Evolutionary conservation across 768 basidiomycete genomes (phyloP).

Genomic region (Boletus vermiculosoides): DNA sequence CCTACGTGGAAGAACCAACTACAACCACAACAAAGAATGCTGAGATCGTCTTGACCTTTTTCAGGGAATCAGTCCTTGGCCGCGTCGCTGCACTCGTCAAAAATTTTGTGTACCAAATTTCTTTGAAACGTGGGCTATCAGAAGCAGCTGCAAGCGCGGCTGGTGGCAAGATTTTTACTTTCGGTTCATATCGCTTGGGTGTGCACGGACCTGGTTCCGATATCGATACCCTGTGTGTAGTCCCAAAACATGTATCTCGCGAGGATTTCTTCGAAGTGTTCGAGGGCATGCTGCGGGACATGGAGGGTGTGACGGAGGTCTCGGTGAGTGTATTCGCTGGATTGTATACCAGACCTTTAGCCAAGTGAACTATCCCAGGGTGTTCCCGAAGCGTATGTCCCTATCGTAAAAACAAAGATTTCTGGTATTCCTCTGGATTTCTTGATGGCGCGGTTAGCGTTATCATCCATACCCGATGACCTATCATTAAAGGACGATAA

Average conservation of each 20-base stretch:
- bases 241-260: slow-evolving; percentile 91
- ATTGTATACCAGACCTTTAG: neutral
- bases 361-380: slow-evolving; percentile 50
- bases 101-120: slow-evolving; percentile 86
- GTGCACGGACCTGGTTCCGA: slow-evolving; percentile 95
- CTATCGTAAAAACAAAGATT: slow-evolving; percentile 90
- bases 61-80: slow-evolving; percentile 90
- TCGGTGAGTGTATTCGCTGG: slow-evolving; percentile 57
- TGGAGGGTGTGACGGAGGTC: slow-evolving; percentile 84
- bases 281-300: slow-evolving; percentile 79
- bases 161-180: slow-evolving; percentile 98
- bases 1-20: slow-evolving; percentile 3
- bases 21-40: slow-evolving; percentile 9
- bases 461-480: slow-evolving; percentile 90
- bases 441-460: slow-evolving; percentile 83
- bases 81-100: slow-evolving; percentile 87
- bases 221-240: slow-evolving; percentile 98
- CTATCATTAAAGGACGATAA: slow-evolving; percentile 89
- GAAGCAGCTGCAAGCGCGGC: slow-evolving; percentile 85
- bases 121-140: slow-evolving; percentile 76
- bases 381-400: slow-evolving; percentile 96
- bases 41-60: slow-evolving; percentile 23
- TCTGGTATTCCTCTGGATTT: slow-evolving; percentile 93
- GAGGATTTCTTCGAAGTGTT: slow-evolving; percentile 96
- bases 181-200: slow-evolving; percentile 96